These are phyloP conservation scores for Penicillium thymicola DNA, from an alignment of 2,329 filamentous ascomycete genomes.

Conservation along the genomic window DNA sequence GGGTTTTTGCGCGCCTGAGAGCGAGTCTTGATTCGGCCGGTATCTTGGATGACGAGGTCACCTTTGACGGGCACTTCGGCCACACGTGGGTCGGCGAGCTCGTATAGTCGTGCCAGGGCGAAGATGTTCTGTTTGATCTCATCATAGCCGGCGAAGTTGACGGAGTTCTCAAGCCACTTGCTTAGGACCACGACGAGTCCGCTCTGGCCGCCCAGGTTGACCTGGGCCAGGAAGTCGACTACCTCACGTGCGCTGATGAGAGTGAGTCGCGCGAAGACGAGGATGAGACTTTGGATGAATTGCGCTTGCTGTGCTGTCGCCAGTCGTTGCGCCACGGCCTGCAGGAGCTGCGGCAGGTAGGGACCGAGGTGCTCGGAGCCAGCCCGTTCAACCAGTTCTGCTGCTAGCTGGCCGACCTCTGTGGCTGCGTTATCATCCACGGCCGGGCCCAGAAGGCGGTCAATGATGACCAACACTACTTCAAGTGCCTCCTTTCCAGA, in stretches of 20 bases:
- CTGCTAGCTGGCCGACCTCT: conserved; percentile 92
- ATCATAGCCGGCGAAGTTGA: conserved; percentile 97
- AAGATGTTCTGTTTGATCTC: conserved; percentile 97
- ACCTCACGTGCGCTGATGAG: conserved; percentile 83
- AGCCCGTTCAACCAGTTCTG: conserved; percentile 92
- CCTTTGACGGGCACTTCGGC: conserved; percentile 81
- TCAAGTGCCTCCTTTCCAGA: conserved; percentile 80
- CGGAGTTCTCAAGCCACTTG: conserved; percentile 96
- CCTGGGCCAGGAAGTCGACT: conserved; percentile 82
- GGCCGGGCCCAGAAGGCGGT: conserved; percentile 75
- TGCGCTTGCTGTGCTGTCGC: conserved; percentile 77
- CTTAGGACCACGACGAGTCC: conserved; percentile 85
- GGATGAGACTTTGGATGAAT: conserved; percentile 92
- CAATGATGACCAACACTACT: conserved; percentile 85
- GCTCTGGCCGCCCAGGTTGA: conserved; percentile 70
- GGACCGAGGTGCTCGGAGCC: conserved; percentile 87
- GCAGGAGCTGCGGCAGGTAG: conserved; percentile 81
- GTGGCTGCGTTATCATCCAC: conserved; percentile 93
- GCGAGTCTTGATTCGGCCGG: conserved; percentile 86
- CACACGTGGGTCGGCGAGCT: conserved; percentile 77
- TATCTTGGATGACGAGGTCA: conserved; percentile 77
- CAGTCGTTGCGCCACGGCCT: conserved; percentile 81
- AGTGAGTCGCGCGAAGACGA: conserved; percentile 90
- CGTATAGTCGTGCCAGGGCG: conserved; percentile 86
- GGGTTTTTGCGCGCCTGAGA: conserved; percentile 86